Percentiles rank a stretch among this genome's conserved stretches.
Conservation (phyloP, 306 rosid genomes). For the Glycine latifolia region DNA sequence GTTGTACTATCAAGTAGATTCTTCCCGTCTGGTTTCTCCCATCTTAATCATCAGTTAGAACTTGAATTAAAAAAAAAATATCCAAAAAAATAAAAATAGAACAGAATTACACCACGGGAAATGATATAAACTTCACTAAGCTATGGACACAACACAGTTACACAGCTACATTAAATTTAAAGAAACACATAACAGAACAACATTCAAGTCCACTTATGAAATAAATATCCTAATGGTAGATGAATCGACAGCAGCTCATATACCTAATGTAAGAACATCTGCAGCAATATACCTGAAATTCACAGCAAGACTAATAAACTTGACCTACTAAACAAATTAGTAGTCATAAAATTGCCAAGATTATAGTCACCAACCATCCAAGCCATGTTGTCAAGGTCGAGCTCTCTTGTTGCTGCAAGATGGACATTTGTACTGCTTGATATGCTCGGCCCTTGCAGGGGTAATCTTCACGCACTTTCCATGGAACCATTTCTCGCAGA, state of each 20-base stretch:
- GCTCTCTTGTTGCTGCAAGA: constrained; percentile 93
- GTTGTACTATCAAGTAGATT: not conserved
- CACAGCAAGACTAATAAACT: constrained; percentile 46
- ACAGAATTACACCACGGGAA: not conserved
- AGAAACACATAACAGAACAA: constrained; percentile 44
- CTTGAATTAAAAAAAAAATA: constrained; percentile 6
- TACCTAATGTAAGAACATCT: constrained; percentile 42
- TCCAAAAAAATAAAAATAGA: not conserved
- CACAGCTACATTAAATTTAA: constrained; percentile 46
- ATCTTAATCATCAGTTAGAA: not conserved
- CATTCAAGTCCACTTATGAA: constrained; percentile 34
- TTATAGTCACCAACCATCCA: constrained; percentile 6
- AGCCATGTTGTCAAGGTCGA: constrained; percentile 56
- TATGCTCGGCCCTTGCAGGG: constrained; percentile 83
- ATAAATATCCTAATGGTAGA: constrained; percentile 46
- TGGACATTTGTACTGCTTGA: constrained; percentile 94
- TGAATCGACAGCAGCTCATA: constrained; percentile 26
- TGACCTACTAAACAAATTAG: constrained; percentile 59
- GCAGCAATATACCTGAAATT: constrained; percentile 49
- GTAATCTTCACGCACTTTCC: constrained; percentile 94
- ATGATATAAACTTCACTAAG: constrained; percentile 19
- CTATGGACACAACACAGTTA: constrained; percentile 37
- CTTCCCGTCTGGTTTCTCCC: not conserved
- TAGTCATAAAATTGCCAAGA: constrained; percentile 48
- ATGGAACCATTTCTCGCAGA: constrained; percentile 96